These are phyloP conservation scores for Dothiorella sarmentorum DNA, from an alignment of 2,329 filamentous ascomycete genomes.

Conservation along the genomic window DNA sequence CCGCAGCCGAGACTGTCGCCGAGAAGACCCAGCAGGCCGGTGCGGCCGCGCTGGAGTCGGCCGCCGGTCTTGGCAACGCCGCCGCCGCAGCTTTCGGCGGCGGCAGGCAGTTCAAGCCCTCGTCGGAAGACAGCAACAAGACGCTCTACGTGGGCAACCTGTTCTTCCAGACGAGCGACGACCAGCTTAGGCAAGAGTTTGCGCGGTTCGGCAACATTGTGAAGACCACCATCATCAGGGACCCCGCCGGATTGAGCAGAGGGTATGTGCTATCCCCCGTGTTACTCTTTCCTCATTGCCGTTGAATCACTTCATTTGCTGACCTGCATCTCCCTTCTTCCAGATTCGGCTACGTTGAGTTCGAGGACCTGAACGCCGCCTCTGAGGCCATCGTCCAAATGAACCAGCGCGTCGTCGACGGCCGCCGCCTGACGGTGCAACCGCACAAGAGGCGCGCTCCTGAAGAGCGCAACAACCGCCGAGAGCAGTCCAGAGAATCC, in stretches of 20 bases:
- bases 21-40: background rate
- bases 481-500: slow-evolving; percentile 16
- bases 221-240: slow-evolving; percentile 55
- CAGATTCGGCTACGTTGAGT: slow-evolving; percentile 67
- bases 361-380: slow-evolving; percentile 52
- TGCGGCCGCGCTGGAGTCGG: background rate
- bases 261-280: slow-evolving; percentile 56
- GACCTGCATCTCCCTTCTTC: too few species aligned
- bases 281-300: too few species aligned
- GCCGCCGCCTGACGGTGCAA: slow-evolving; percentile 61
- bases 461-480: slow-evolving; percentile 15
- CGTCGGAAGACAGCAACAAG: slow-evolving; percentile 17
- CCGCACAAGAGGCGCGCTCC: slow-evolving; percentile 44
- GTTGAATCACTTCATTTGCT: too few species aligned
- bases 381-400: slow-evolving; percentile 54
- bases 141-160: slow-evolving; percentile 67
- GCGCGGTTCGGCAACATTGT: slow-evolving; percentile 55
- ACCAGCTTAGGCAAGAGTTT: slow-evolving; percentile 60
- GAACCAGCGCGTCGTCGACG: slow-evolving; percentile 60
- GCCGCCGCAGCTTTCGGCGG: slow-evolving; percentile 14
- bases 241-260: slow-evolving; percentile 63
- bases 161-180: slow-evolving; percentile 63
- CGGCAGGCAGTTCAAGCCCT: slow-evolving; percentile 19
- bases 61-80: slow-evolving; percentile 18
- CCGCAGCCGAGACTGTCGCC: slow-evolving; percentile 14